Base-by-base conservation (phyloP, 2,329 filamentous ascomycete species). In the Niveomyces coronatus region DNA sequence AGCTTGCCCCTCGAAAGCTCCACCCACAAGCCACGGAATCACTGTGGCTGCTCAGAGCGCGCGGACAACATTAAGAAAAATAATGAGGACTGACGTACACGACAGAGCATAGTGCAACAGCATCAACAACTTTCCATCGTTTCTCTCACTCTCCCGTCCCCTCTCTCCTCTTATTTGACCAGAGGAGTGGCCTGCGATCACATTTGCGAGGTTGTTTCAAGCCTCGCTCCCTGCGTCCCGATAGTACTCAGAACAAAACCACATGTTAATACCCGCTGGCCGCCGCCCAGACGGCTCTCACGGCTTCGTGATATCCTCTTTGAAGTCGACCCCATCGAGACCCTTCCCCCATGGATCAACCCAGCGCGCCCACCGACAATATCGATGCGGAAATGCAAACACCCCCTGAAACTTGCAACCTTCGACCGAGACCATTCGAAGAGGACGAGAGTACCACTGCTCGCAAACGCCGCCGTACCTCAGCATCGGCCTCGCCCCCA, bases 371-470 rank as follows among this genome's bases (percentile, higher is more conserved):
- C 47, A 58, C 62, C 53, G 68, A 73, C 59, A 62, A 63, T 57
- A 66, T 62, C 66, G 70, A 74, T 62, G 70, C 71, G 59, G 69
- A 42, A n/a, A n/a, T 19, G 9, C 27, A 71, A 53, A 64, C 67
- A 59, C 79, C 74, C 51, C 71, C 71, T 58, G 76, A 81, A 63
- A 70, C 73, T 56, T 68, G 68, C 57, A 72, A 74, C 51, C 75
- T 70, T 48, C 70, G 76, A 45, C 73, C 72, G 37, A 79, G 80
- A 47, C 76, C 76, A 28, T 80, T 79, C 54, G 68, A 77, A 60
- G 74, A 78, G 57, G 63, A 58, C 53, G 70, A 74, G n/a, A n/a
- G n/a, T 47, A 52, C 59, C 32, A 64, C 68, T 29, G 66, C 75
- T 40, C 66, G 76, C 47, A 81, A 81, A 56, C 72, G 76, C 37